Percentiles rank a stretch among this genome's conserved stretches.
Evolutionary conservation across 2,329 filamentous ascomycete genomes (phyloP).

Genomic region (Rutstroemia sp.): DNA sequence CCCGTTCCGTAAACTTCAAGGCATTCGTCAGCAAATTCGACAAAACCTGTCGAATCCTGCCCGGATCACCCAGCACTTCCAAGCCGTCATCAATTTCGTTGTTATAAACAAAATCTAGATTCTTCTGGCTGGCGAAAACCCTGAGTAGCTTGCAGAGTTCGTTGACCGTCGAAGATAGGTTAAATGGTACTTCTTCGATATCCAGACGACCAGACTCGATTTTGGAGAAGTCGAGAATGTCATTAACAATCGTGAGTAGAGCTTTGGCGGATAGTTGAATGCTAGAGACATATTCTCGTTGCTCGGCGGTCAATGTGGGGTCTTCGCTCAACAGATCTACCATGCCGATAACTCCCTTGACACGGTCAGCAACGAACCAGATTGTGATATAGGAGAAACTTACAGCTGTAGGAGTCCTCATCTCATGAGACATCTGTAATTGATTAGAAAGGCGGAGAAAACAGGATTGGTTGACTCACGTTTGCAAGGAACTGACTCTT

Average conservation of each 20-base stretch:
- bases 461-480: slow-evolving; percentile 6
- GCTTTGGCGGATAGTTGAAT: slow-evolving; percentile 21
- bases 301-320: slow-evolving; percentile 15
- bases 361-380: neutral
- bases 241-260: slow-evolving; percentile 52
- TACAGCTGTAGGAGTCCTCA: slow-evolving; percentile 24
- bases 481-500: slow-evolving; percentile 25
- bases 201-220: slow-evolving; percentile 67
- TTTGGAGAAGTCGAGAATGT: slow-evolving; percentile 66
- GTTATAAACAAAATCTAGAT: slow-evolving; percentile 46
- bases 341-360: slow-evolving; percentile 23
- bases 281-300: slow-evolving; percentile 20
- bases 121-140: slow-evolving; percentile 54
- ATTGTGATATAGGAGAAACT: neutral
- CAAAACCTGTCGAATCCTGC: slow-evolving; percentile 67
- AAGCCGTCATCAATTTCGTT: slow-evolving; percentile 61
- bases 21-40: slow-evolving; percentile 77
- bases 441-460: neutral
- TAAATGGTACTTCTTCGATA: slow-evolving; percentile 61
- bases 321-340: slow-evolving; percentile 22
- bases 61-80: slow-evolving; percentile 57
- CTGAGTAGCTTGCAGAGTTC: slow-evolving; percentile 57
- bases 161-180: slow-evolving; percentile 34
- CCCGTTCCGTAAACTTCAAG: slow-evolving; percentile 70
- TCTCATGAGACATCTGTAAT: slow-evolving; percentile 22